Percentiles rank a stretch among this genome's conserved stretches.
phyloP scores from a whole-genome alignment of 345 rosid species.

The Nephelium lappaceum region DNA sequence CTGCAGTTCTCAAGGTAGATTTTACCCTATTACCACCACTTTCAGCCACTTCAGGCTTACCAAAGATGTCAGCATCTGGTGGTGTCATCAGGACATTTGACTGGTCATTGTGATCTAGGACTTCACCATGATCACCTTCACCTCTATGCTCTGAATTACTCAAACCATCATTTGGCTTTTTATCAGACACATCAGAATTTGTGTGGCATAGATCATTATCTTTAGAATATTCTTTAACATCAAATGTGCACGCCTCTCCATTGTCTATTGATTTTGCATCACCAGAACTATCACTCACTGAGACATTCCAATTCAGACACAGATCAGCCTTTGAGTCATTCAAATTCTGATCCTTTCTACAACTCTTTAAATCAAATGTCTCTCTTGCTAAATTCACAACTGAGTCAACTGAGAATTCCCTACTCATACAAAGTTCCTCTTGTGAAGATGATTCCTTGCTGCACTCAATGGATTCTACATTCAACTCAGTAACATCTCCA shows the following conservation, averaged over 20 bases:
- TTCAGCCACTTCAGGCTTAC: conserved; percentile 19
- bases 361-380: conserved; percentile 2
- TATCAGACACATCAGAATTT: conserved; percentile 12
- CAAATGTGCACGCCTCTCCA: neutral
- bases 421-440: neutral
- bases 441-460: conserved; percentile 12
- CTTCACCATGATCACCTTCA: conserved; percentile 1
- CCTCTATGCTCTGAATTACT: conserved; percentile 8
- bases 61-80: conserved; percentile 21
- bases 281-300: neutral
- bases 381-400: conserved; percentile 2
- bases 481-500: conserved; percentile 1
- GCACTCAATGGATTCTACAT: neutral
- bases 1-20: conserved; percentile 20
- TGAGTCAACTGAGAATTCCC: neutral
- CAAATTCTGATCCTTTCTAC: conserved; percentile 3
- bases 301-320: conserved; percentile 13
- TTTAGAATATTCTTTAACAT: neutral
- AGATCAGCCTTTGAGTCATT: neutral
- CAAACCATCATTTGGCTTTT: neutral
- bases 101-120: conserved; percentile 21
- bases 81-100: conserved; percentile 17
- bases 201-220: neutral
- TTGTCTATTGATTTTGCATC: conserved; percentile 1
- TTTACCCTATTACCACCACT: conserved; percentile 18